Conservation (phyloP, 441 rosid species). For the Eruca vesicaria region DNA sequence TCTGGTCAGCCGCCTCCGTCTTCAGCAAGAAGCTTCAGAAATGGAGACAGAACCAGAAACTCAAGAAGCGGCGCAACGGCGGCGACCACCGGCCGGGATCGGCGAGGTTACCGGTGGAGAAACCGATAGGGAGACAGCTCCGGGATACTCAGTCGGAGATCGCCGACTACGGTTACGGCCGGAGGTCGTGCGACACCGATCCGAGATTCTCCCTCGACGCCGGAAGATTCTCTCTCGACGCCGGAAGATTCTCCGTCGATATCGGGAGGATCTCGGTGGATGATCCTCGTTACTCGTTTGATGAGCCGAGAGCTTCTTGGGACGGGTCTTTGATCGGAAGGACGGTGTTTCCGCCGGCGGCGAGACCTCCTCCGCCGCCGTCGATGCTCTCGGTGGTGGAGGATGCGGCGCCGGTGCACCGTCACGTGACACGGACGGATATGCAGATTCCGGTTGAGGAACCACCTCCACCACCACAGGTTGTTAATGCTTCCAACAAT, state of each 20-base stretch:
- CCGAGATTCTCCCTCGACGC: slow-evolving; percentile 96
- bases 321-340: slow-evolving; percentile 87
- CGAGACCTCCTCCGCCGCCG: slow-evolving; percentile 72
- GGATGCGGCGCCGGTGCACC: slow-evolving; percentile 72
- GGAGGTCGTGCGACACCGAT: slow-evolving; percentile 98
- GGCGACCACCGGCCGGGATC: slow-evolving; percentile 58
- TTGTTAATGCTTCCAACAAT: slow-evolving; percentile 38
- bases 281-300: slow-evolving; percentile 82
- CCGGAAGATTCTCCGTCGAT: slow-evolving; percentile 82
- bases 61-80: slow-evolving; percentile 65
- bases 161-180: slow-evolving; percentile 96
- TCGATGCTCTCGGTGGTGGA: slow-evolving; percentile 86
- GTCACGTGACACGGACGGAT: slow-evolving; percentile 66
- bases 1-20: slow-evolving; percentile 97
- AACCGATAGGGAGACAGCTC: slow-evolving; percentile 88
- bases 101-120: slow-evolving; percentile 89
- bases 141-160: slow-evolving; percentile 98
- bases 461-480: slow-evolving; percentile 35
- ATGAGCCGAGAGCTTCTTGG: slow-evolving; percentile 97
- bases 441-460: slow-evolving; percentile 93
- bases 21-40: slow-evolving; percentile 96
- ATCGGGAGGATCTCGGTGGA: slow-evolving; percentile 76
- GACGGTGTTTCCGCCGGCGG: slow-evolving; percentile 70
- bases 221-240: slow-evolving; percentile 78
- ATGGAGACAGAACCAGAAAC: slow-evolving; percentile 96